Evolutionary conservation across 495 filamentous ascomycete species (phyloP).

Genomic region (Lindgomyces ingoldianus): DNA sequence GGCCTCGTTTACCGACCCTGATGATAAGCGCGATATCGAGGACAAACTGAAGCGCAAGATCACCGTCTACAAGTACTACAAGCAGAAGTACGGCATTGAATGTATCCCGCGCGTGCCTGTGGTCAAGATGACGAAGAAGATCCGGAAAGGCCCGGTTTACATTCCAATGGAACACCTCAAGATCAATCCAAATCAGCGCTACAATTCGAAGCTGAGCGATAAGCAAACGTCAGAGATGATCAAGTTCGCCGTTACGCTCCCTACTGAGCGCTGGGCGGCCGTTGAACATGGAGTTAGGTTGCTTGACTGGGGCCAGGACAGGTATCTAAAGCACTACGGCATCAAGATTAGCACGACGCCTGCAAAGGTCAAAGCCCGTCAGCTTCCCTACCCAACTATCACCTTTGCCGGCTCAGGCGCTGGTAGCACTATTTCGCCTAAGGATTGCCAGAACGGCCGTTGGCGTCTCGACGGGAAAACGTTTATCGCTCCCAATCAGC

Average conservation of each 20-base stretch:
- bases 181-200: conserved; percentile 68
- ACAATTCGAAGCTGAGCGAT: conserved; percentile 74
- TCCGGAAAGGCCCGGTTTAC: conserved; percentile 45
- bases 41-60: conserved; percentile 38
- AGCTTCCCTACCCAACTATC: conserved; percentile 71
- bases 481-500: conserved; percentile 62
- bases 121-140: conserved; percentile 66
- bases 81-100: conserved; percentile 59
- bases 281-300: conserved; percentile 66
- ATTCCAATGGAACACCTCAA: conserved; percentile 79
- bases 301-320: conserved; percentile 69
- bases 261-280: conserved; percentile 59
- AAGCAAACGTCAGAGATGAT: conserved; percentile 79
- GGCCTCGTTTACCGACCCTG: conserved; percentile 59
- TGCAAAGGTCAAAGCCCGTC: conserved; percentile 63
- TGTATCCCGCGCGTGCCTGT: conserved; percentile 65
- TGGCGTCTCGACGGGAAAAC: conserved; percentile 85
- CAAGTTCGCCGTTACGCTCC: conserved; percentile 72
- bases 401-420: conserved; percentile 50
- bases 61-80: conserved; percentile 68
- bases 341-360: conserved; percentile 64
- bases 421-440: conserved; percentile 55
- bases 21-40: conserved; percentile 44
- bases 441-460: conserved; percentile 57
- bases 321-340: conserved; percentile 65